Evolutionary conservation across 2,329 filamentous ascomycete genomes (phyloP).

Genomic region (Aureobasidium sp.): DNA sequence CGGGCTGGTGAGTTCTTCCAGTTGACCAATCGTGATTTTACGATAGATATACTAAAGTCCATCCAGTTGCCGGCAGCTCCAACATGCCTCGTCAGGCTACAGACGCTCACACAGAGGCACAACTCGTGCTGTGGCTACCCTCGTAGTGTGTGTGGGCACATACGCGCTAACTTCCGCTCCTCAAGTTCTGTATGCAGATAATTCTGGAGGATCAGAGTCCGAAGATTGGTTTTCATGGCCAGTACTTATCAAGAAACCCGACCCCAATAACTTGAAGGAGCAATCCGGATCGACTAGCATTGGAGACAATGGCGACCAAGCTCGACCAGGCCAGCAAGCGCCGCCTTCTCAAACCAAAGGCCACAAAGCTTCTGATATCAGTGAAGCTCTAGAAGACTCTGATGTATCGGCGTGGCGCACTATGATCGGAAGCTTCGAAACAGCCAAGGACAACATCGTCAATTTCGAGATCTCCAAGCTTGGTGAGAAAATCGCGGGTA

Average conservation of each 20-base stretch:
- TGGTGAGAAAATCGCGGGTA: constrained; percentile 24
- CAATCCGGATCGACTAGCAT: neutral
- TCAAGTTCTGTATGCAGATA: neutral
- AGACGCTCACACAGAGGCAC: neutral
- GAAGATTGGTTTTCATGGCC: constrained; percentile 13
- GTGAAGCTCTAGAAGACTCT: constrained; percentile 17
- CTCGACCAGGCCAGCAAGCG: constrained; percentile 17
- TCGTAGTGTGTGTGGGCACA: neutral
- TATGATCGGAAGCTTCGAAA: constrained; percentile 22
- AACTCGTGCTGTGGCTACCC: neutral
- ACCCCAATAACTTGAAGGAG: neutral
- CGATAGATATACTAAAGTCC: neutral
- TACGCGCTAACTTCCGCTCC: neutral
- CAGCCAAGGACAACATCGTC: constrained; percentile 24
- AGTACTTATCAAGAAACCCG: neutral
- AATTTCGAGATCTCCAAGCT: constrained; percentile 24
- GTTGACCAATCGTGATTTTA: neutral
- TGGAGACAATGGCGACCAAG: neutral
- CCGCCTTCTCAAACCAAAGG: constrained; percentile 24
- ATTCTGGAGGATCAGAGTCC: neutral
- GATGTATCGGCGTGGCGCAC: constrained; percentile 23
- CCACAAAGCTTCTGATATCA: constrained; percentile 17
- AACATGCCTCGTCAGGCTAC: neutral
- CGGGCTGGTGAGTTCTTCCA: neutral
- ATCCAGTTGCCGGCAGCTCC: neutral